These are phyloP conservation scores for Hyaloperonospora brassicae DNA, from an alignment of 352 stramenopile genomes.

Conservation along the genomic window DNA sequence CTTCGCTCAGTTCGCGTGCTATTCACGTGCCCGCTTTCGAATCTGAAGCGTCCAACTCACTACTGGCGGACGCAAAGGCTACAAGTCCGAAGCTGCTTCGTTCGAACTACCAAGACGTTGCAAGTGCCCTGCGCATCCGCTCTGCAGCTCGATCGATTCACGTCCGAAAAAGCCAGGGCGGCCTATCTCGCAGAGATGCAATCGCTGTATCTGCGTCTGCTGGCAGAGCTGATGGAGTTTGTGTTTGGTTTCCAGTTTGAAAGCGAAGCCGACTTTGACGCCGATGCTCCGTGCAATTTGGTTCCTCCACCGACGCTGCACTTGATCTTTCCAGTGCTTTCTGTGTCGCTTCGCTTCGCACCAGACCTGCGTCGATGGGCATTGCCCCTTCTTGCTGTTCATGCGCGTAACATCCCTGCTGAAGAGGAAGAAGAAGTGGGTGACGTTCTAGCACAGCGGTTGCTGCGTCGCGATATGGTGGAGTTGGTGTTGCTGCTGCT, in stretches of 20 bases:
- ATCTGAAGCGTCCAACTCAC: slow-evolving; percentile 23
- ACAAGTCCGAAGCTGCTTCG: slow-evolving; percentile 62
- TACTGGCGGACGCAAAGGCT: slow-evolving; percentile 46
- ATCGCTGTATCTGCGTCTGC: slow-evolving; percentile 48
- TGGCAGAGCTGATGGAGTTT: slow-evolving; percentile 60
- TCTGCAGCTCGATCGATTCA: slow-evolving; percentile 35
- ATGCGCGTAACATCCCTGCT: slow-evolving; percentile 80
- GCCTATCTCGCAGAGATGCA: slow-evolving; percentile 32
- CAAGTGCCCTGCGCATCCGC: slow-evolving; percentile 47
- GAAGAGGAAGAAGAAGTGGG: slow-evolving; percentile 86
- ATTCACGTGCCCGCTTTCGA: slow-evolving; percentile 51
- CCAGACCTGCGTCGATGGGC: slow-evolving; percentile 55
- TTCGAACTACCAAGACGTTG: slow-evolving; percentile 56
- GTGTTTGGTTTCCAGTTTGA: slow-evolving; percentile 82
- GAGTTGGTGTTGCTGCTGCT: slow-evolving; percentile 60
- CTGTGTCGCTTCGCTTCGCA: slow-evolving; percentile 38
- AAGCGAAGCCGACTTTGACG: slow-evolving; percentile 68
- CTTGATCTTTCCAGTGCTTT: slow-evolving; percentile 70
- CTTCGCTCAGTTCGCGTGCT: slow-evolving; percentile 43
- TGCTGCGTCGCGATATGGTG: slow-evolving; percentile 72
- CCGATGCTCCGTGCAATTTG: slow-evolving; percentile 50
- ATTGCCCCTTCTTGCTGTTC: slow-evolving; percentile 65
- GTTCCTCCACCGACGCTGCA: slow-evolving; percentile 70
- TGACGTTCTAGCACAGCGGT: slow-evolving; percentile 60
- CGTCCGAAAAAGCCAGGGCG: slow-evolving; percentile 33